Percentiles rank a stretch among this genome's conserved stretches.
These are phyloP conservation scores for Nyssa sinensis DNA, from an alignment of 148 eudicot species.

Conservation along the genomic window DNA sequence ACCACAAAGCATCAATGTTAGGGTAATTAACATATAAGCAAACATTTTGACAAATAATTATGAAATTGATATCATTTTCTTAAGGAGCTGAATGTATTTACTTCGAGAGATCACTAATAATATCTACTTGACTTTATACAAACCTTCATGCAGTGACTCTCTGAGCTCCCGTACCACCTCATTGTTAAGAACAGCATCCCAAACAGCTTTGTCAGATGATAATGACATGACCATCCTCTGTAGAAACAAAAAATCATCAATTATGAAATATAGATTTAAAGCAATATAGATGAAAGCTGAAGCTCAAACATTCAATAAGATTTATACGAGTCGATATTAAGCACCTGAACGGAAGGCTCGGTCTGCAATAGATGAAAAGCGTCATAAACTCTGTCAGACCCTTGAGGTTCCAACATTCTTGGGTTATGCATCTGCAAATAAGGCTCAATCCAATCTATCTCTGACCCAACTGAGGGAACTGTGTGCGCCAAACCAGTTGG, in stretches of 20 bases:
- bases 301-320: neutral
- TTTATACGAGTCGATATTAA: neutral
- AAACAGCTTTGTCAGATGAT: constrained; percentile 65
- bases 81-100: neutral
- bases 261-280: constrained; percentile 5
- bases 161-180: constrained; percentile 65
- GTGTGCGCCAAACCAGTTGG: constrained; percentile 20
- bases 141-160: constrained; percentile 44
- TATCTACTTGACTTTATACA: constrained; percentile 10
- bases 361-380: constrained; percentile 64
- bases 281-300: neutral
- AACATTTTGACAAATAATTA: too few species aligned
- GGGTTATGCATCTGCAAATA: constrained; percentile 40
- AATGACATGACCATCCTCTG: constrained; percentile 70
- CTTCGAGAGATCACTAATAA: neutral
- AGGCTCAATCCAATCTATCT: constrained; percentile 75
- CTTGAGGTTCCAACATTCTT: constrained; percentile 27
- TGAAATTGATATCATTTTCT: neutral
- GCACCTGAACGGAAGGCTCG: constrained; percentile 73
- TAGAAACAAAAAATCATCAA: neutral
- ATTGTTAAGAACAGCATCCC: constrained; percentile 74
- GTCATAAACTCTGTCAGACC: constrained; percentile 54
- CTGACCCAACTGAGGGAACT: constrained; percentile 42
- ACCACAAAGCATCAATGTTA: neutral
- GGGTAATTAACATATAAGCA: neutral